Conservation (phyloP, 1,139 yeast species). For the Scheffersomyces illinoinensis region DNA sequence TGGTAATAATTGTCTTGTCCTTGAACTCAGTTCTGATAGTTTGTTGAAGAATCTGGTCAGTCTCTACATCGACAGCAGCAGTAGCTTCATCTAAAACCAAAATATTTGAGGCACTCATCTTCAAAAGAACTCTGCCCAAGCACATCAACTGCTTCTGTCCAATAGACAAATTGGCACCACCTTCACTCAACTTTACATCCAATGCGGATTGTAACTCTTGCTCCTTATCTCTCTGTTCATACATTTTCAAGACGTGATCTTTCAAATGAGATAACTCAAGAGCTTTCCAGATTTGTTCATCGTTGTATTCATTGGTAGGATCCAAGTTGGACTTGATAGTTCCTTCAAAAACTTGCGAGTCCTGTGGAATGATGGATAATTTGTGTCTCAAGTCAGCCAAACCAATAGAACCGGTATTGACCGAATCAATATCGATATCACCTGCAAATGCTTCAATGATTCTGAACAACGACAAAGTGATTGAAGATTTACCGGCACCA, state of each 20-base stretch:
- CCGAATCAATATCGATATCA: conserved; percentile 67
- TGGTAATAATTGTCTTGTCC: conserved; percentile 87
- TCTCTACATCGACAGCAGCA: conserved; percentile 95
- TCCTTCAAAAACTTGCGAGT: conserved; percentile 95
- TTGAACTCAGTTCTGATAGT: conserved; percentile 84
- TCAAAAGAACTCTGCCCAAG: conserved; percentile 81
- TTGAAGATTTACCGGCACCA: conserved; percentile 81
- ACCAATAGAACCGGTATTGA: conserved; percentile 73
- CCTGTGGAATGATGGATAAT: conserved; percentile 93
- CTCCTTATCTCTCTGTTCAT: conserved; percentile 28
- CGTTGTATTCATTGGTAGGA: conserved; percentile 69
- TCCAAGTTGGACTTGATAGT: conserved; percentile 85
- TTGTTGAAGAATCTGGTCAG: conserved; percentile 83
- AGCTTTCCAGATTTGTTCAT: conserved; percentile 83
- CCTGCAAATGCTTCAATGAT: conserved; percentile 76
- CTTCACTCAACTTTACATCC: conserved; percentile 69
- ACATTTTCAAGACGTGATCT: conserved; percentile 68
- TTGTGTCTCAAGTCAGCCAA: conserved; percentile 80
- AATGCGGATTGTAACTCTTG: conserved; percentile 46
- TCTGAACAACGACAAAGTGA: conserved; percentile 72
- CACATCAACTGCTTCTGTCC: conserved; percentile 94
- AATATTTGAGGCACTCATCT: conserved; percentile 61
- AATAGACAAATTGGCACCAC: conserved; percentile 84
- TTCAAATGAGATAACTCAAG: conserved; percentile 84
- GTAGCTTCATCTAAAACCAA: conserved; percentile 94